Evolutionary conservation across 2,329 filamentous ascomycete genomes (phyloP), one percentile per base, ranked within the genome.

Genomic region (Herpotrichia juniperi): DNA sequence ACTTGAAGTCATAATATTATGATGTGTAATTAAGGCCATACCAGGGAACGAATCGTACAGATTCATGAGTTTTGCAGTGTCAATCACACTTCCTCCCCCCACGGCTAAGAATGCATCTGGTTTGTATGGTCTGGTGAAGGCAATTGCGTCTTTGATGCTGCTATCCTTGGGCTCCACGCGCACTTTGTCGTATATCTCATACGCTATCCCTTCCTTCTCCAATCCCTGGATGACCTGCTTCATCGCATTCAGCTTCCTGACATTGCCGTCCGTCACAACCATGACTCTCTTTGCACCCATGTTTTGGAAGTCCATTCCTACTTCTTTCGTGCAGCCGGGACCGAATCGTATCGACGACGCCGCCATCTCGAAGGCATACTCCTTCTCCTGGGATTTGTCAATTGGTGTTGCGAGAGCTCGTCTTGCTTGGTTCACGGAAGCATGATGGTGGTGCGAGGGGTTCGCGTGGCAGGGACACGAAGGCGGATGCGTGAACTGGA

Each of bases 321-420:
- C 92, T 75, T 99, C 94, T 74, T 91, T 91, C 21, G 94, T 99
- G 50, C 89, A 90, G 5, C 94, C 94, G 0, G 91, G 91, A 0
- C 94, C 94, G 66, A 97, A 99, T 11, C 94, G 87, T 67, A 99
- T 97, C 24, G 89, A 91, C 1, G 91, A 96, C 1, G 94, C 92
- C 0, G 94, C 94, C 93, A 99, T 96, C 74, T 99, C 94, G 71
- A 99, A 99, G 12, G 94, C 94, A 77, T 99, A 99, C 74, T 99
- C 94, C 73, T 96, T 96, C 67, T 92, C 84, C 58, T 86, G 83
- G 2, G 84, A 82, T 8, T 82, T 76, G 65, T 91, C 87, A 24
- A 89, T 78, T 0, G 93, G 91, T 0, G 91, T 93, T n/a, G 91
- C 92, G 53, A 93, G 77, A 54, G 83, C 79, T 34, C 84, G 76